Base-by-base conservation (phyloP, 345 rosid genomes). In the Ceriops tagal region DNA sequence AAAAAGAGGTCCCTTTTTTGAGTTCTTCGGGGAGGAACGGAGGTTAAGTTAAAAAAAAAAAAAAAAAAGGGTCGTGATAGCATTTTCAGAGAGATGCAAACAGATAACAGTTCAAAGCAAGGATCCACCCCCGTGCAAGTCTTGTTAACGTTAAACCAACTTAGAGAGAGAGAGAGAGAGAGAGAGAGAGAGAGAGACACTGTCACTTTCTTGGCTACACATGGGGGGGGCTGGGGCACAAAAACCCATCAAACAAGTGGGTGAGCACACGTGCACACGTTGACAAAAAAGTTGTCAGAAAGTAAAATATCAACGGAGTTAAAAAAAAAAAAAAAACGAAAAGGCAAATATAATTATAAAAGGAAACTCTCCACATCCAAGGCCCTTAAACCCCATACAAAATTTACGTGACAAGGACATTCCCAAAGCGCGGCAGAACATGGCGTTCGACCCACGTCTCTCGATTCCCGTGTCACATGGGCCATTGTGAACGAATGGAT, bases 211-310 rank as follows among this genome's bases (percentile, higher is more conserved):
- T 68, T 43, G 49, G 49, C 11, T 58, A 63, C 84, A 83, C 84
- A 82, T 87, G 81, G 75, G 86, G 65, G 72, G 3, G 26, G 26
- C 1, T 69, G 76, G 39, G 65, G 77, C 82, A 70, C 83, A 62
- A 81, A 80, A 83, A 69, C 71, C 80, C 61, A 70, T 31, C 62
- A 0, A 27, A 56, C 70, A 71, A 63, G 74, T 64, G 78, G 79
- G 73, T 70, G 69, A 70, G 83, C 88, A 75, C 89, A 89, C 89
- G 89, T 86, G 89, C 85, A 32, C 67, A 15, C 5, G 13, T 43
- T 43, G 49, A n/a, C 15, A 61, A 69, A 19, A 43, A 39, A 49
- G 46, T 71, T 30, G 68, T 67, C 69, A 62, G 37, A 55, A 62
- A n/a, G 28, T 49, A 53, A 61, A 61, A 39, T 39, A 43, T 15